Evolutionary conservation across 2,329 filamentous ascomycete genomes (phyloP), one percentile per base, ranked within the genome.

Genomic region (Paecilomyces sp.): DNA sequence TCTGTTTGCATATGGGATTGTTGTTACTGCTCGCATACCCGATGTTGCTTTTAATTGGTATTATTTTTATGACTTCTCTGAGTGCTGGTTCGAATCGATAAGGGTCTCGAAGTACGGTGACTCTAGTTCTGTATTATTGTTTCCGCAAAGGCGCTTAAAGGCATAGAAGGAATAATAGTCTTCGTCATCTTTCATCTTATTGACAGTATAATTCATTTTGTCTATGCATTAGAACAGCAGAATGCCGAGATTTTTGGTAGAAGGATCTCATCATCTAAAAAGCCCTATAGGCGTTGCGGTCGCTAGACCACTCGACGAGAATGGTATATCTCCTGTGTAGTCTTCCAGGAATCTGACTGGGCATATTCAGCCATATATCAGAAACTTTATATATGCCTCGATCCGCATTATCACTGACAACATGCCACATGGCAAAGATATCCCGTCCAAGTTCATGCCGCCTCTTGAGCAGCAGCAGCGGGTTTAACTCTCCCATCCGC

Each of bases 401-500:
- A 33, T 11, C 5, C 31, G 2, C 8, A 33, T 8, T 33, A 33
- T 33, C 31, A 11, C 11, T 12, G 31, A 33, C 31, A 12, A 8
- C 31, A 11, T 33, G 8, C 31, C 11, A 11, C 8, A 11, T 33
- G 25, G 3, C 25, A 28, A 28, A 28, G 25, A 6, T 28, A 6
- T 28, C 25, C 25, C 25, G 1, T 28, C 25, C 25, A 6, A 47
- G 3, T 22, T 18, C 9, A 47, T 7, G 15, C n/a, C 5, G 1
- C n/a, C 15, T 47, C 41, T 22, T 47, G 41, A n/a, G 11, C 41
- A 47, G n/a, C 41, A 11, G n/a, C 41, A 2, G 15, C 8, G 8
- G 41, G n/a, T 47, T 22, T 9, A 47, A 60, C 15, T 9, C 60
- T 61, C 2, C 58, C 58, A 33, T 60, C 60, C 41, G 55, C 60